These are phyloP conservation scores for Furcasterigmium furcatum DNA, from an alignment of 2,329 filamentous ascomycete genomes.

Conservation along the genomic window DNA sequence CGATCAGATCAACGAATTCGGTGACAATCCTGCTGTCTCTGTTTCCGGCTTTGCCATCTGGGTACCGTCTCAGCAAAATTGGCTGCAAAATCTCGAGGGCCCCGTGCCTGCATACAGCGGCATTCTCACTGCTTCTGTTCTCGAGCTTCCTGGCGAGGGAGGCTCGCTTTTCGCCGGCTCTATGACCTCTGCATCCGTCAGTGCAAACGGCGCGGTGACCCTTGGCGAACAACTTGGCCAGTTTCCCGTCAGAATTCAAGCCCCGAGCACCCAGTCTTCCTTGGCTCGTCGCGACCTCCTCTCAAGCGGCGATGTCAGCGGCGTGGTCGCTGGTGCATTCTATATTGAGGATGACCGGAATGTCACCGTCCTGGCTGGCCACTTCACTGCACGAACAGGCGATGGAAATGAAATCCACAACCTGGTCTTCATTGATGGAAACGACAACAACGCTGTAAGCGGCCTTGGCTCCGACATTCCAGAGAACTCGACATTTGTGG, in stretches of 20 bases:
- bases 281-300: conserved; percentile 44
- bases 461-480: conserved; percentile 68
- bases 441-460: conserved; percentile 61
- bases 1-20: conserved; percentile 66
- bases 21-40: conserved; percentile 53
- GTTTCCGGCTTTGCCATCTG: conserved; percentile 83
- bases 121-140: conserved; percentile 63
- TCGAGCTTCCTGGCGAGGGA: conserved; percentile 56
- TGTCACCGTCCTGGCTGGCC: conserved; percentile 83
- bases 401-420: conserved; percentile 75
- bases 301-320: conserved; percentile 44
- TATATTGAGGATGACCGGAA: conserved; percentile 69
- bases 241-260: conserved; percentile 55
- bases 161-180: conserved; percentile 79
- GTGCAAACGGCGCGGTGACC: conserved; percentile 69
- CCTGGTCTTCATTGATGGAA: conserved; percentile 76
- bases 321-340: conserved; percentile 77
- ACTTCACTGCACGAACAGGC: conserved; percentile 69
- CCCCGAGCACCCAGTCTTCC: conserved; percentile 24
- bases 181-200: conserved; percentile 70
- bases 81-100: conserved; percentile 76
- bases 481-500: conserved; percentile 69
- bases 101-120: conserved; percentile 67
- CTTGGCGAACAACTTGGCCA: conserved; percentile 53
- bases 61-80: conserved; percentile 82